Evolutionary conservation across 352 stramenopile species (phyloP), one percentile per base, ranked within the genome.

Genomic region (Globisporangium lucens): DNA sequence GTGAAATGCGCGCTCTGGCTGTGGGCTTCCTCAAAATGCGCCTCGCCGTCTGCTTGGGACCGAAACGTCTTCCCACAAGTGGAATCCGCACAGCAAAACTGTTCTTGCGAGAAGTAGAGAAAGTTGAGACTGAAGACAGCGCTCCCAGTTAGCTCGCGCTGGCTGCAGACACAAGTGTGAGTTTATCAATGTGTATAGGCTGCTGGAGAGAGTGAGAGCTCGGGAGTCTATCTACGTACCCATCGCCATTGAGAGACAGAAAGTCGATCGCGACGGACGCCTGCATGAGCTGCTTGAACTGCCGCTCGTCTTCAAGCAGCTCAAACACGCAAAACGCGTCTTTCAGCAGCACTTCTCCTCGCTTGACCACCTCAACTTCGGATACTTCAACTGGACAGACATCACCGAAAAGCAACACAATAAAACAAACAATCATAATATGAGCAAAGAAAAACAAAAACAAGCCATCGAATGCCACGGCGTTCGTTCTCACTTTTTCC

Each of bases 121-220:
- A 89, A 93, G 62, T 83, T 90, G n/a, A 93, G 69, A 61, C 79
- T 91, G 70, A 93, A 93, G 12, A 83, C 63, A 6, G 77, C 73
- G 41, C 56, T 80, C 22, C 78, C 83, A 2, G 84, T 66, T 0
- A 63, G 5, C 27, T 67, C 33, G 10, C 15, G 12, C 12, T 61
- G 47, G 2, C 49, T 67, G 20, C 2, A 56, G 13, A 15, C 30
- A 66, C 22, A 47, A 8, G 0, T 24, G 24, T 24, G 24, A 24
- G 24, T 24, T 24, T 24, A 24, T 24, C 24, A 24, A 24, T 24
- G 24, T 24, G 24, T 24, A 24, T 24, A 24, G 24, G 24, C 24
- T 24, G 24, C 24, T 24, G 24, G 24, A 24, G 24, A 24, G 24
- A 24, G 24, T 24, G 24, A 24, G 24, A 24, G 0, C 24, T 24